Conservation (phyloP, 805 yeast genomes). For the Candida endomychidarum region DNA sequence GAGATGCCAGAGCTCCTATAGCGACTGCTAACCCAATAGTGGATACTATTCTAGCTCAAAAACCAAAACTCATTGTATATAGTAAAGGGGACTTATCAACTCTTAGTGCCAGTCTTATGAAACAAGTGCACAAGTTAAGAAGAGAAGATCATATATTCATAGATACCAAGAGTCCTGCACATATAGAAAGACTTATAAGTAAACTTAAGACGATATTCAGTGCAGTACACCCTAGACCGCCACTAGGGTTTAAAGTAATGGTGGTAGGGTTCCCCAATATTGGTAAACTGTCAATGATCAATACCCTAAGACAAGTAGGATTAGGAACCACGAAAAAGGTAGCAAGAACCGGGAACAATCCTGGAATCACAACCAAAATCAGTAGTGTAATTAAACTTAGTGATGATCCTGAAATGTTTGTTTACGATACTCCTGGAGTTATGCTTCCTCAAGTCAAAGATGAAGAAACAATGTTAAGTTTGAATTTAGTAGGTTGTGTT, state of each 20-base stretch:
- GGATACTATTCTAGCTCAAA: slow-evolving; percentile 59
- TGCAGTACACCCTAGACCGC: slow-evolving; percentile 66
- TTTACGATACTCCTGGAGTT: slow-evolving; percentile 94
- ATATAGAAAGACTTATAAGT: slow-evolving; percentile 52
- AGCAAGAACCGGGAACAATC: slow-evolving; percentile 80
- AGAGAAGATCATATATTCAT: slow-evolving; percentile 45
- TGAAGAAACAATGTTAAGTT: slow-evolving; percentile 68
- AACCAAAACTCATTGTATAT: slow-evolving; percentile 64
- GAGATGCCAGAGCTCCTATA: slow-evolving; percentile 90
- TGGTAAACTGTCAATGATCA: slow-evolving; percentile 90
- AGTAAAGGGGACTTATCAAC: slow-evolving; percentile 70
- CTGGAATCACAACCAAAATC: slow-evolving; percentile 85
- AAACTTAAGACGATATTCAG: slow-evolving; percentile 46
- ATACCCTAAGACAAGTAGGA: slow-evolving; percentile 57
- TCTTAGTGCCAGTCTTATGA: slow-evolving; percentile 34
- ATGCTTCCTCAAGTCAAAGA: slow-evolving; percentile 71
- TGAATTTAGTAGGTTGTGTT: slow-evolving; percentile 75
- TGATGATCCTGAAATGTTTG: slow-evolving; percentile 59
- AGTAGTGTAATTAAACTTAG: slow-evolving; percentile 71
- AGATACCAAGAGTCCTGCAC: slow-evolving; percentile 54
- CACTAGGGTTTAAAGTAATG: slow-evolving; percentile 74
- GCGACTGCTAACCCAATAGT: slow-evolving; percentile 79
- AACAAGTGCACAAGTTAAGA: slow-evolving; percentile 31
- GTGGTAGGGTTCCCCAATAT: slow-evolving; percentile 96
- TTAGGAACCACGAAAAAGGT: slow-evolving; percentile 52